A percentile compares a stretch with the other conserved stretches of the same genome.
Conservation (phyloP, 345 rosid genomes). For the Salix suchowensis region DNA sequence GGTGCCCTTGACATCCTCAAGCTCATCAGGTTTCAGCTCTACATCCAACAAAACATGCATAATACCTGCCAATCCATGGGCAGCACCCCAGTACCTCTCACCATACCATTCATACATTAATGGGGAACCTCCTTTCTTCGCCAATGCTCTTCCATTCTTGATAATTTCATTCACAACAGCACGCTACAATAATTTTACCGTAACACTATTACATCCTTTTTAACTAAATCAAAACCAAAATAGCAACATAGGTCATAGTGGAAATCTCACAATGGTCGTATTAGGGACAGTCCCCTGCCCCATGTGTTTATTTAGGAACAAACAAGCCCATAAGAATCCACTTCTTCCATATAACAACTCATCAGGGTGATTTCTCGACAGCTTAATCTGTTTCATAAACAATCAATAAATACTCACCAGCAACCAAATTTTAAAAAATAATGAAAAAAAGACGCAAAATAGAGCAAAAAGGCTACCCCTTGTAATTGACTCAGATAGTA, state of each 20-base stretch:
- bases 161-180: slow-evolving; percentile 22
- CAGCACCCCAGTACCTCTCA: slow-evolving; percentile 30
- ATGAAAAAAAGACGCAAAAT: neutral
- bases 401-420: neutral
- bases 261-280: slow-evolving; percentile 21
- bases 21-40: slow-evolving; percentile 15
- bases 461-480: slow-evolving; percentile 4
- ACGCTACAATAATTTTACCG: slow-evolving; percentile 2
- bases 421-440: neutral
- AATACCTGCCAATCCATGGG: slow-evolving; percentile 29
- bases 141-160: slow-evolving; percentile 16
- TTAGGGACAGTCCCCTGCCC: slow-evolving; percentile 15
- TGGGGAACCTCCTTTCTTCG: slow-evolving; percentile 20
- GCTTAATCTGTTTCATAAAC: slow-evolving; percentile 13
- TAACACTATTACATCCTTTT: neutral
- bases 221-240: neutral
- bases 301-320: slow-evolving; percentile 24
- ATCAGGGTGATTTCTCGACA: slow-evolving; percentile 17
- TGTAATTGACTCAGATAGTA: slow-evolving; percentile 22
- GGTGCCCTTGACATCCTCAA: slow-evolving; percentile 25
- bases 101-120: slow-evolving; percentile 33
- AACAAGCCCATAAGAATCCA: slow-evolving; percentile 29
- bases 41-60: slow-evolving; percentile 31
- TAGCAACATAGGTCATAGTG: neutral
- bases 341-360: slow-evolving; percentile 29